A percentile compares a stretch with the other conserved stretches of the same genome.
Conservation (phyloP, 169 alveolate species). For the Eimeria sp. region DNA sequence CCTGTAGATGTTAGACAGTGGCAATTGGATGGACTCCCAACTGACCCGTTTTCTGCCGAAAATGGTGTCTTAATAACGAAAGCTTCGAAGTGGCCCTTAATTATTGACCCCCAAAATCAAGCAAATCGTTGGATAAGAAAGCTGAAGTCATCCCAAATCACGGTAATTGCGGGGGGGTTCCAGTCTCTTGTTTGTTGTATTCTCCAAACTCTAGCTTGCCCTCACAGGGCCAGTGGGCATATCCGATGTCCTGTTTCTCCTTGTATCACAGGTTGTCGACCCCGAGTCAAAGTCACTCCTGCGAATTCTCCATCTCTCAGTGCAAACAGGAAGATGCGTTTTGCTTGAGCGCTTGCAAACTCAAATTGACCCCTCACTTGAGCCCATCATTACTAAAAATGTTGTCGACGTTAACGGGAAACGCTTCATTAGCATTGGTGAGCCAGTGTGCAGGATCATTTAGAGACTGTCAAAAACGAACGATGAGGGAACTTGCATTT, state of each 20-base stretch:
- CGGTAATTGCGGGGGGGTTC: conserved; percentile 57
- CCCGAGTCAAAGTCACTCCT: conserved; percentile 44
- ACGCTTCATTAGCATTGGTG: conserved; percentile 54
- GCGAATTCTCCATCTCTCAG: conserved; percentile 61
- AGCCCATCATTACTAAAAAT: conserved; percentile 61
- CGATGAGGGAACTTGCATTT: not conserved
- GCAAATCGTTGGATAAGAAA: conserved; percentile 96
- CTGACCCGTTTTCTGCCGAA: conserved; percentile 96
- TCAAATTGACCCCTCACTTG: conserved; percentile 70
- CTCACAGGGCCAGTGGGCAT: too few species aligned
- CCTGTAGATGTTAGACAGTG: conserved; percentile 96
- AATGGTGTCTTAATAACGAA: conserved; percentile 96
- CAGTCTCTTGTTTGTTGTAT: not conserved
- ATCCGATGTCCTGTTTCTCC: not conserved
- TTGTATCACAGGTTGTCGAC: conserved; percentile 35
- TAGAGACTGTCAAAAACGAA: not conserved
- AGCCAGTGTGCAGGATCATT: not conserved
- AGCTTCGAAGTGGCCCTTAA: conserved; percentile 96
- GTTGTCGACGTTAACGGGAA: conserved; percentile 55
- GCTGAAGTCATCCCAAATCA: conserved; percentile 88
- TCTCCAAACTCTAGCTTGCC: not conserved
- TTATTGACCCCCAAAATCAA: conserved; percentile 98
- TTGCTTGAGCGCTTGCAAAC: conserved; percentile 69
- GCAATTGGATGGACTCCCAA: conserved; percentile 95
- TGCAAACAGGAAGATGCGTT: conserved; percentile 55